Percentiles rank a stretch among this genome's conserved stretches.
Evolutionary conservation across 2,329 filamentous ascomycete genomes (phyloP).

Genomic region (Colletotrichum cereale): DNA sequence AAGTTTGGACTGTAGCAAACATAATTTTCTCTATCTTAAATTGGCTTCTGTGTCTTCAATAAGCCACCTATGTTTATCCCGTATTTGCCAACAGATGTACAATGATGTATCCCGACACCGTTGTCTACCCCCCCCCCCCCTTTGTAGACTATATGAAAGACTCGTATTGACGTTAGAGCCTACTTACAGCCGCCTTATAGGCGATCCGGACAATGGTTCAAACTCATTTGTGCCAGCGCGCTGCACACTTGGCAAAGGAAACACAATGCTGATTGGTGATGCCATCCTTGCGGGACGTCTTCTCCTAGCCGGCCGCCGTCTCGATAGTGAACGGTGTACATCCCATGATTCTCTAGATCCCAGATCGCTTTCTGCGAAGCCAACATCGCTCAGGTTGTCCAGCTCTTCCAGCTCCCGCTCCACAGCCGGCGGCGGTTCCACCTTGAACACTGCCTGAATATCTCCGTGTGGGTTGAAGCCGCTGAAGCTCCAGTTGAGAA

Average conservation of each 20-base stretch:
- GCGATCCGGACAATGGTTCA: slow-evolving; percentile 32
- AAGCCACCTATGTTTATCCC: neutral
- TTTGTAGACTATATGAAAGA: neutral
- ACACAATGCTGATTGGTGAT: slow-evolving; percentile 38
- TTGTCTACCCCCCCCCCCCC: too few species aligned
- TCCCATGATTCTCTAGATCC: slow-evolving; percentile 19
- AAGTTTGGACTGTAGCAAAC: neutral
- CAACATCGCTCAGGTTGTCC: slow-evolving; percentile 38
- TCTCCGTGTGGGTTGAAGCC: slow-evolving; percentile 68
- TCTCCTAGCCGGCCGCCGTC: slow-evolving; percentile 20
- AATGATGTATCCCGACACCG: neutral
- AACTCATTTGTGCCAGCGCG: slow-evolving; percentile 24
- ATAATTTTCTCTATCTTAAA: neutral
- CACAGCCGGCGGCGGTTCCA: slow-evolving; percentile 62
- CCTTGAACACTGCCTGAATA: slow-evolving; percentile 70
- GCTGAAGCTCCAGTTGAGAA: slow-evolving; percentile 42
- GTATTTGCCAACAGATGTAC: neutral
- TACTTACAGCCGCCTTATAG: neutral
- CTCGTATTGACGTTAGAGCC: too few species aligned
- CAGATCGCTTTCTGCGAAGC: slow-evolving; percentile 33
- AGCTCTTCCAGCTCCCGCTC: slow-evolving; percentile 48
- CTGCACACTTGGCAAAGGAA: slow-evolving; percentile 35
- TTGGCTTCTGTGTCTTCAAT: neutral
- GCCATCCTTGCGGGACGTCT: slow-evolving; percentile 25
- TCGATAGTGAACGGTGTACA: slow-evolving; percentile 2